Evolutionary conservation across 495 filamentous ascomycete genomes (phyloP).

Genomic region (Cercophora samala): DNA sequence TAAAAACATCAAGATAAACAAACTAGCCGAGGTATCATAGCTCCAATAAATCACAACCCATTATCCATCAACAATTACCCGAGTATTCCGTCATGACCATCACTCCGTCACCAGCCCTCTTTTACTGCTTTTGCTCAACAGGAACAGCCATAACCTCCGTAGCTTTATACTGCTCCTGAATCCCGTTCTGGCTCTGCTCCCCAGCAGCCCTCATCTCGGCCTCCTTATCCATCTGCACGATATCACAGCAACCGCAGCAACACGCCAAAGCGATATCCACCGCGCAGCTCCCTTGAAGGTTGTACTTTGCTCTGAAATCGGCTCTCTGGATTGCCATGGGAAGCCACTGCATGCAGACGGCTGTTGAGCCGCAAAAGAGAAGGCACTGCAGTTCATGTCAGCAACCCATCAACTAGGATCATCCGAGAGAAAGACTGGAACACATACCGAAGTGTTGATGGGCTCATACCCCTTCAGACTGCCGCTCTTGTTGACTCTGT

Average conservation of each 20-base stretch:
- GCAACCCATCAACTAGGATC: not conserved
- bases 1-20: not conserved
- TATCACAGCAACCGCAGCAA: conserved; percentile 44
- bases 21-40: not conserved
- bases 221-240: conserved; percentile 43
- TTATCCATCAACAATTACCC: not conserved
- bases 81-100: not conserved
- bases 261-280: conserved; percentile 36
- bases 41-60: not conserved
- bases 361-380: conserved; percentile 32
- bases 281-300: conserved; percentile 41
- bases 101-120: not conserved
- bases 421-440: not conserved
- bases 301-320: conserved; percentile 42
- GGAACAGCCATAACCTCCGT: not conserved
- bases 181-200: not conserved
- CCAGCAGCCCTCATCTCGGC: conserved; percentile 13
- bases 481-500: conserved; percentile 40
- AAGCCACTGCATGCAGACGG: conserved; percentile 36
- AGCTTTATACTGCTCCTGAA: conserved; percentile 5
- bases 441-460: conserved; percentile 44
- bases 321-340: conserved; percentile 42
- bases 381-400: conserved; percentile 32
- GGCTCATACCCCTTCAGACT: conserved; percentile 41
- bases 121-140: conserved; percentile 6